Percentiles rank a stretch among this genome's conserved stretches.
phyloP scores from a whole-genome alignment of 345 rosid genomes.

The Populus ilicifolia region DNA sequence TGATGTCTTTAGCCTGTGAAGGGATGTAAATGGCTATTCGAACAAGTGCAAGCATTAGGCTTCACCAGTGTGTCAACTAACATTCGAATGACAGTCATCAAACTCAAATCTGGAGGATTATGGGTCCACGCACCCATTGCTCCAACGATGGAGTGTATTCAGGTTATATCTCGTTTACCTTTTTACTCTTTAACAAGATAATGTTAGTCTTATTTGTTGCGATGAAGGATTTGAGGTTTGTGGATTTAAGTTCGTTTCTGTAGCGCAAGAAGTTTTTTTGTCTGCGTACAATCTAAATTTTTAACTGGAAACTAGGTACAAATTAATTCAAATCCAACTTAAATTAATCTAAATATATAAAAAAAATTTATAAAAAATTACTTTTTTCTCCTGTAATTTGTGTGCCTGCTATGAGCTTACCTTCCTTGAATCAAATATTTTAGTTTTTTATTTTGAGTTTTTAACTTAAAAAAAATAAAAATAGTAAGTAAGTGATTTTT shows the following conservation, averaged over 20 bases:
- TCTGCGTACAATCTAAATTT: too few relatives aligned
- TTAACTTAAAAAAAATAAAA: too few relatives aligned
- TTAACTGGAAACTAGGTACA: too few relatives aligned
- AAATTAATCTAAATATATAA: too few relatives aligned
- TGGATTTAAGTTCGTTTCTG: not conserved
- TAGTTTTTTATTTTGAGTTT: too few relatives aligned
- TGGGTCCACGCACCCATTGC: constrained; percentile 99
- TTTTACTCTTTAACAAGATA: not conserved
- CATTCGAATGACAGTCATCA: constrained; percentile 93
- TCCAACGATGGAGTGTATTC: constrained; percentile 91
- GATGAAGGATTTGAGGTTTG: not conserved
- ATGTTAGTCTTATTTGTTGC: not conserved
- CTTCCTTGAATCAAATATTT: too few relatives aligned
- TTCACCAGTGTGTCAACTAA: constrained; percentile 96
- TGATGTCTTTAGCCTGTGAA: constrained; percentile 59
- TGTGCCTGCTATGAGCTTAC: too few relatives aligned
- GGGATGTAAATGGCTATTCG: constrained; percentile 88
- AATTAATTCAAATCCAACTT: too few relatives aligned
- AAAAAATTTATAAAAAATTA: too few relatives aligned
- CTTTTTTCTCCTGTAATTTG: too few relatives aligned
- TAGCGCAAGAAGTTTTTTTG: not conserved
- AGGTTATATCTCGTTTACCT: constrained; percentile 36
- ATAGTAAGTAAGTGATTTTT: too few relatives aligned
- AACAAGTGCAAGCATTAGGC: constrained; percentile 96
- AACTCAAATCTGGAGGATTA: constrained; percentile 91